Evolutionary conservation across 352 stramenopile genomes (phyloP).

Genomic region (Phytopythium litorale): DNA sequence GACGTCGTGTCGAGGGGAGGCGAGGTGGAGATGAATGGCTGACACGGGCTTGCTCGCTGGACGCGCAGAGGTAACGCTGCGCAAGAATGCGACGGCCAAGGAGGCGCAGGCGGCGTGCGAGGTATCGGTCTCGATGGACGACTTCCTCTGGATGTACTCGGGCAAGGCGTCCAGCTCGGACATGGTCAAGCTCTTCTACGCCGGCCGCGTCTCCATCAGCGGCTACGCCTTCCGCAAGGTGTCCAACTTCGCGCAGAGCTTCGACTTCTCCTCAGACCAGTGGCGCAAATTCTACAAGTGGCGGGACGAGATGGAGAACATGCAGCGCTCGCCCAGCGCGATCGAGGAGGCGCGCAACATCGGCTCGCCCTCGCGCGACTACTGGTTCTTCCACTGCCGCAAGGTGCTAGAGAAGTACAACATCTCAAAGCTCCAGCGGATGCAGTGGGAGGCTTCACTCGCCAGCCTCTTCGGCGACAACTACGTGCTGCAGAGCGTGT

Average conservation of each 20-base stretch:
- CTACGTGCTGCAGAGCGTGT: slow-evolving; percentile 54
- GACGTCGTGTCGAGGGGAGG: not conserved
- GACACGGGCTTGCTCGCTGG: not conserved
- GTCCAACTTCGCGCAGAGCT: slow-evolving; percentile 79
- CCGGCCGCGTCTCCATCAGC: slow-evolving; percentile 67
- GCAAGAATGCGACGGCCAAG: slow-evolving; percentile 43
- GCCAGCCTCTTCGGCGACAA: slow-evolving; percentile 61
- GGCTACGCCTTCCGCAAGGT: slow-evolving; percentile 81
- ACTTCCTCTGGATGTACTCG: slow-evolving; percentile 86
- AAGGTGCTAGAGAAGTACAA: slow-evolving; percentile 60
- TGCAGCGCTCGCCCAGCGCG: slow-evolving; percentile 23
- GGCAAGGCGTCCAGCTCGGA: slow-evolving; percentile 77
- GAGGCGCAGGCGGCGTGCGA: slow-evolving; percentile 61
- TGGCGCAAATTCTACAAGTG: slow-evolving; percentile 77
- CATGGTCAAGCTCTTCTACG: slow-evolving; percentile 79
- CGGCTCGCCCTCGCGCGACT: slow-evolving; percentile 55
- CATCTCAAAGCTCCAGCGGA: slow-evolving; percentile 59
- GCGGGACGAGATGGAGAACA: slow-evolving; percentile 34
- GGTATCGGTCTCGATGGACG: slow-evolving; percentile 81
- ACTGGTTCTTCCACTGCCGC: slow-evolving; percentile 69
- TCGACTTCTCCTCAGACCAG: slow-evolving; percentile 82
- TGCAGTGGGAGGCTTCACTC: slow-evolving; percentile 73
- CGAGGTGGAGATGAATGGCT: slow-evolving; percentile 5
- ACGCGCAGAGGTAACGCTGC: slow-evolving; percentile 39
- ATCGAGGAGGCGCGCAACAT: slow-evolving; percentile 43